Evolutionary conservation across 441 rosid genomes (phyloP), one percentile per base, ranked within the genome.

Genomic region (Raphanus hybrid): DNA sequence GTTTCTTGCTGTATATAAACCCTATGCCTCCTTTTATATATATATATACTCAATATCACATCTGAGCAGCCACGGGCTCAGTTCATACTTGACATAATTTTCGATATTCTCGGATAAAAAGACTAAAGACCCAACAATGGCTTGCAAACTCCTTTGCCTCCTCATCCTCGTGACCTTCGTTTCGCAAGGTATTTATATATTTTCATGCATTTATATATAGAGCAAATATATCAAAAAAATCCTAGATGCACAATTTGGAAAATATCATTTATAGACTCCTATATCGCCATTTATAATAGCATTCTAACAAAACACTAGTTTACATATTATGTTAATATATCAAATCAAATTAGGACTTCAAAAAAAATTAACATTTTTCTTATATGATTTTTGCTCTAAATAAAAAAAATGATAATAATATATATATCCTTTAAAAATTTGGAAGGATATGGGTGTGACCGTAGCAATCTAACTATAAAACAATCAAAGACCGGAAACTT

Each of bases 401-500:
- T 52, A 52, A 14, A 23, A 48, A 52, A 52, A 52, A 52, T 4
- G 55, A 52, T 52, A 52, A 15, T 29, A 4, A 64, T 41, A 16
- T 23, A 54, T 45, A 2, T 10, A n/a, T 67, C 32, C 50, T 18
- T 52, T 35, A 14, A 8, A 12, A 37, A 10, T 23, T 37, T 58
- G 23, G 23, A 58, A 58, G 74, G 74, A 3, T 70, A 58, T 57
- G 74, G 55, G 8, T 70, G 64, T 39, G 62, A 32, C 8, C 3
- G 0, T n/a, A 4, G 27, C 0, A 5, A 3, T 58, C 8, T 70
- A 23, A 20, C 23, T n/a, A 20, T 70, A 3, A 58, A 5, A 20
- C 65, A 70, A 58, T 37, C 37, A 4, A 39, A 58, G 65, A 70
- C 74, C 23, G 74, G 74, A 2, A 37, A 70, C 0, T 23, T 70